Percentiles rank a stretch among this genome's conserved stretches.
Conservation (phyloP, 495 filamentous ascomycete species). For the Stereocaulon alpinum region DNA sequence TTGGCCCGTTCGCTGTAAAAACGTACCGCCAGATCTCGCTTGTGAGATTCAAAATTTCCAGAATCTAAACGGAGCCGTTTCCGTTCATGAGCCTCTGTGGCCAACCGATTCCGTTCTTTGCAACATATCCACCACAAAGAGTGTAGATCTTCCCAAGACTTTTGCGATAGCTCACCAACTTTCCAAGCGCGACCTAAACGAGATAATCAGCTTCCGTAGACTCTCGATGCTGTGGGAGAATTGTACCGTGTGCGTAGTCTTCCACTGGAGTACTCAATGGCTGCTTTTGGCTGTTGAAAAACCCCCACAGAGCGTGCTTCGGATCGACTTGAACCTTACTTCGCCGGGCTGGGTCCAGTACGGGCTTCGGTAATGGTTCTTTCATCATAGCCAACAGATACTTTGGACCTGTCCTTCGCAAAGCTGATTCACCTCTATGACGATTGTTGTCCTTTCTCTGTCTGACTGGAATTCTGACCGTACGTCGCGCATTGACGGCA, state of each 20-base stretch:
- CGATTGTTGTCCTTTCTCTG: constrained; percentile 48
- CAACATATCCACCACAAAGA: constrained; percentile 88
- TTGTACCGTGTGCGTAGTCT: constrained; percentile 53
- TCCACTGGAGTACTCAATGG: constrained; percentile 58
- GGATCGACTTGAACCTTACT: constrained; percentile 47
- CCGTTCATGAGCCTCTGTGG: constrained; percentile 62
- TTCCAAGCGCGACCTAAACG: constrained; percentile 65
- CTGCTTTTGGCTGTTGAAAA: constrained; percentile 62
- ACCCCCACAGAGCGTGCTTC: constrained; percentile 87
- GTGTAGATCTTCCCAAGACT: constrained; percentile 92
- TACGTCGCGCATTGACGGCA: constrained; percentile 16
- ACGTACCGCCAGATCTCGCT: constrained; percentile 54
- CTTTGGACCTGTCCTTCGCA: constrained; percentile 66
- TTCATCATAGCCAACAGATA: constrained; percentile 58
- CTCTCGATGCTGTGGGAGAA: not conserved
- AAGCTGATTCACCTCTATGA: constrained; percentile 67
- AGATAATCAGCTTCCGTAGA: constrained; percentile 8
- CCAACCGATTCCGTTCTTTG: constrained; percentile 83
- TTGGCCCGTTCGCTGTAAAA: not conserved
- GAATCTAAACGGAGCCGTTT: constrained; percentile 46
- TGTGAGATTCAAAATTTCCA: constrained; percentile 55
- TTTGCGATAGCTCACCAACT: constrained; percentile 75
- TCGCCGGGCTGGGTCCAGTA: constrained; percentile 39
- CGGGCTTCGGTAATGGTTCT: constrained; percentile 64
- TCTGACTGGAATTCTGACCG: not conserved